Evolutionary conservation across 2,329 filamentous ascomycete species (phyloP).

Genomic region (Mollisiaceae sp.): DNA sequence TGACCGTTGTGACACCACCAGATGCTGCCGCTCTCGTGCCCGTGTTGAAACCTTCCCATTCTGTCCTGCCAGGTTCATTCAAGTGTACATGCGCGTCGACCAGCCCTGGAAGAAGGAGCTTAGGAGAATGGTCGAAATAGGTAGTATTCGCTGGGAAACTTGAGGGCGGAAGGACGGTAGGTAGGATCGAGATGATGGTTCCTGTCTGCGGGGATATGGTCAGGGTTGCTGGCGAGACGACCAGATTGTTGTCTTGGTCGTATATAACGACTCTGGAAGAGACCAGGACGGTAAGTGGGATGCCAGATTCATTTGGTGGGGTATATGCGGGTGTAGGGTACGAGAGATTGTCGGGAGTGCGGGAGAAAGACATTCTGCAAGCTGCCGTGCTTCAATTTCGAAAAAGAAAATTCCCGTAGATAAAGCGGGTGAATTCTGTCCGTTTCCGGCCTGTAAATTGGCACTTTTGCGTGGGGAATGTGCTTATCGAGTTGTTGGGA

Average conservation of each 20-base stretch:
- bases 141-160: constrained; percentile 74
- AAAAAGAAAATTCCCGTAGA: constrained; percentile 20
- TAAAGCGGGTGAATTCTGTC: constrained; percentile 11
- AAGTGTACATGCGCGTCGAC: constrained; percentile 98
- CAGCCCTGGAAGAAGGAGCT: constrained; percentile 84
- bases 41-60: constrained; percentile 98
- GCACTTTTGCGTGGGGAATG: constrained; percentile 21
- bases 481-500: constrained; percentile 36
- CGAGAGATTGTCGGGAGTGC: constrained; percentile 17
- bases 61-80: constrained; percentile 94
- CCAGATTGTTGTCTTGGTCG: constrained; percentile 63
- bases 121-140: constrained; percentile 85
- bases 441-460: constrained; percentile 10
- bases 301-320: constrained; percentile 38
- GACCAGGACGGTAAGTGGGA: constrained; percentile 74
- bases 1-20: constrained; percentile 92
- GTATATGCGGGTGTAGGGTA: constrained; percentile 41
- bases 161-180: constrained; percentile 73
- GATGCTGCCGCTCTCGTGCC: constrained; percentile 93
- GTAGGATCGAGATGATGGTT: constrained; percentile 80
- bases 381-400: constrained; percentile 13
- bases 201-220: constrained; percentile 78
- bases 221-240: constrained; percentile 82
- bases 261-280: constrained; percentile 85
- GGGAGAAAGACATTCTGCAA: constrained; percentile 31